A percentile compares a stretch with the other conserved stretches of the same genome.
Evolutionary conservation across 805 yeast genomes (phyloP).

Genomic region (Starmerella sp.): DNA sequence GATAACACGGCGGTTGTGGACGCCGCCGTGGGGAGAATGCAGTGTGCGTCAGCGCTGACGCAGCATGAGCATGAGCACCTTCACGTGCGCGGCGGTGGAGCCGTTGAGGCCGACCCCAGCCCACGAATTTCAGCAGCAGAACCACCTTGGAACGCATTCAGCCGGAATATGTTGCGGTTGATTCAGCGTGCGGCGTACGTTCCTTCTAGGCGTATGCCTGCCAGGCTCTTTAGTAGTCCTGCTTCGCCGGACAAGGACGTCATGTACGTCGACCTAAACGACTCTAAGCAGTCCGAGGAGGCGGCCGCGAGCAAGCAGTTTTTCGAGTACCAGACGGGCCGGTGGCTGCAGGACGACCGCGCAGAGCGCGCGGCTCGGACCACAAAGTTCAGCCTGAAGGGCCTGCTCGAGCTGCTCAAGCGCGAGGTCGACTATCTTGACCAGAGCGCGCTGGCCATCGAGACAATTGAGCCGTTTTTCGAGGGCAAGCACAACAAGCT

Average conservation of each 20-base stretch:
- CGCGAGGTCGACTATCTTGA: constrained; percentile 21
- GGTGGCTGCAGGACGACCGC: constrained; percentile 78
- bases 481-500: constrained; percentile 92
- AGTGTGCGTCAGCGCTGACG: no score
- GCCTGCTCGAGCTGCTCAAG: constrained; percentile 38
- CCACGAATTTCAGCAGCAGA: not conserved
- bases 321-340: constrained; percentile 88
- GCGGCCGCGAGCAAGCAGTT: constrained; percentile 34
- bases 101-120: not conserved
- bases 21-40: no score
- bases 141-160: not conserved
- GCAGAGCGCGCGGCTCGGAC: constrained; percentile 62
- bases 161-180: not conserved
- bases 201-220: not conserved
- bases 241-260: constrained; percentile 32
- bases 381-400: constrained; percentile 73
- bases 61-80: no score
- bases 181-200: not conserved
- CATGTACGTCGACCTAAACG: constrained; percentile 19
- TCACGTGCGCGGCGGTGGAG: no score
- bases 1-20: no score
- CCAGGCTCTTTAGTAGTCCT: constrained; percentile 29
- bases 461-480: constrained; percentile 70
- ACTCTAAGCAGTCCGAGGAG: constrained; percentile 12
- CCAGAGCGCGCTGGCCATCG: constrained; percentile 36